Conservation (phyloP, 495 filamentous ascomycete genomes). For the Hypoxylon trugodes region DNA sequence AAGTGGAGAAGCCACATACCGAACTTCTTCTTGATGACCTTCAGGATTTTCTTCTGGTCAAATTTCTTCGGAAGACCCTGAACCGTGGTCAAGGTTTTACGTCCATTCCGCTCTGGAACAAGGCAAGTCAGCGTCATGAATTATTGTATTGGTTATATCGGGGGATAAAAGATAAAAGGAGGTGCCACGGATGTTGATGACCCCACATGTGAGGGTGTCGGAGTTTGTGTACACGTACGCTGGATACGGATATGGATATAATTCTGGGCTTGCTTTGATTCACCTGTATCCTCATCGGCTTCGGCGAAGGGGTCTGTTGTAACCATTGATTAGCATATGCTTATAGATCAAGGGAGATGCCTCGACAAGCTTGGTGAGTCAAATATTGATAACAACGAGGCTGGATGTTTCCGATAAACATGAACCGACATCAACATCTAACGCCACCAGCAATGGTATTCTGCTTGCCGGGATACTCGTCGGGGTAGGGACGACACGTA, state of each 20-base stretch:
- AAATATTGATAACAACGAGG: not conserved
- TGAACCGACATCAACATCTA: not conserved
- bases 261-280: constrained; percentile 88
- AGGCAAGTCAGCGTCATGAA: constrained; percentile 21
- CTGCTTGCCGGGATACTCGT: no score
- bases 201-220: constrained; percentile 2
- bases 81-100: constrained; percentile 99
- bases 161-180: not conserved
- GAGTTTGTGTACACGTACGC: constrained; percentile 69
- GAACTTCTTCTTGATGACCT: constrained; percentile 99
- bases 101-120: constrained; percentile 95
- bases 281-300: constrained; percentile 98
- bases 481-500: constrained; percentile 63
- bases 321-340: constrained; percentile 24
- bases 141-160: constrained; percentile 1
- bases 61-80: constrained; percentile 98
- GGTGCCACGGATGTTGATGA: constrained; percentile 6
- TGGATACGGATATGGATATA: constrained; percentile 99
- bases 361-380: constrained; percentile 23
- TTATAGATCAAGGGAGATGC: constrained; percentile 1
- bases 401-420: not conserved
- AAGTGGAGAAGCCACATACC: constrained; percentile 62
- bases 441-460: not conserved
- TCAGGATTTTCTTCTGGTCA: constrained; percentile 99
- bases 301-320: constrained; percentile 98